These are phyloP conservation scores for Auriscalpium microsporum DNA, from an alignment of 768 basidiomycete species.

Conservation along the genomic window DNA sequence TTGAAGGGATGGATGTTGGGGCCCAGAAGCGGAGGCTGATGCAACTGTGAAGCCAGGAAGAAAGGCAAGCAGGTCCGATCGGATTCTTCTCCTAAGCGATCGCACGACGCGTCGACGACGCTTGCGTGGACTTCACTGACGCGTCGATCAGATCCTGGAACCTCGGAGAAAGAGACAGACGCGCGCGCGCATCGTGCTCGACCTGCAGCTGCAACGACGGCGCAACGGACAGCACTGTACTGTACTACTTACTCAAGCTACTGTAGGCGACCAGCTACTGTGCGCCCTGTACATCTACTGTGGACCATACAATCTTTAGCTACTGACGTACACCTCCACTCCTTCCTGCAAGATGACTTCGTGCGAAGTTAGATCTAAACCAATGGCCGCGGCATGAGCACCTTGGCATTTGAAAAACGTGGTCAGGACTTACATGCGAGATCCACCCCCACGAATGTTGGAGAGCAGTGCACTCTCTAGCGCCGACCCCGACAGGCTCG, in stretches of 20 bases:
- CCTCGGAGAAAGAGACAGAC: too few relatives aligned
- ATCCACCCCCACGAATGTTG: conserved; percentile 58
- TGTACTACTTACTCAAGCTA: neutral
- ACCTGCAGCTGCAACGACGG: too few relatives aligned
- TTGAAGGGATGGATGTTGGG: too few relatives aligned
- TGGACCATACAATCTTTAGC: neutral
- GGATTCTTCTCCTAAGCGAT: too few relatives aligned
- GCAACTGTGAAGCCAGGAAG: too few relatives aligned
- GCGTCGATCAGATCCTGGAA: too few relatives aligned
- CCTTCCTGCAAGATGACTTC: conserved; percentile 13
- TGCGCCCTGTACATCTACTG: neutral
- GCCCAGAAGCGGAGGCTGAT: too few relatives aligned
- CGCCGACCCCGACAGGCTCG: conserved; percentile 70
- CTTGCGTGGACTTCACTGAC: too few relatives aligned
- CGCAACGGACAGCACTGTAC: neutral
- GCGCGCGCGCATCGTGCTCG: too few relatives aligned
- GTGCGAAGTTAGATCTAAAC: conserved; percentile 16
- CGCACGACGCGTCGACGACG: too few relatives aligned
- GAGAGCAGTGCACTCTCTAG: conserved; percentile 75
- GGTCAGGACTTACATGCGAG: conserved; percentile 52
- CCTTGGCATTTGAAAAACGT: neutral
- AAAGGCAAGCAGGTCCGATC: too few relatives aligned
- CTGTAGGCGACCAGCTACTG: neutral
- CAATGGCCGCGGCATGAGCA: neutral
- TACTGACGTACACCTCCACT: neutral